Evolutionary conservation across 176 grass and related monocot species (phyloP).

Genomic region (Paspalum vaginatum): DNA sequence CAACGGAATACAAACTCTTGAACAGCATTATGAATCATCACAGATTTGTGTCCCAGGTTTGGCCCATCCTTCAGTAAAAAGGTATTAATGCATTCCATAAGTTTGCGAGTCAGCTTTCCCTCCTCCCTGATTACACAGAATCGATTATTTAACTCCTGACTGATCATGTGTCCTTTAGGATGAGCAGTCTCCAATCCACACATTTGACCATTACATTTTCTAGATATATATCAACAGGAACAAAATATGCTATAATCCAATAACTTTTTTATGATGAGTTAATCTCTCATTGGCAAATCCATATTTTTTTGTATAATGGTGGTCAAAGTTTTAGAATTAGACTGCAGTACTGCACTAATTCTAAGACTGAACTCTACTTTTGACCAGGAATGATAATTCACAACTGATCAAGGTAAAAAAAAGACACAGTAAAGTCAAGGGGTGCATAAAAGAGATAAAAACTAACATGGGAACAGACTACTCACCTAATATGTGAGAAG

Average conservation of each 20-base stretch:
- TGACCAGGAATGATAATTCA: background rate
- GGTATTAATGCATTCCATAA: slow-evolving; percentile 90
- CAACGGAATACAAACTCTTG: slow-evolving; percentile 69
- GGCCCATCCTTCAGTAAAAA: slow-evolving; percentile 85
- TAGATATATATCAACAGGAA: background rate
- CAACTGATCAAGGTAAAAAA: slow-evolving; percentile 22
- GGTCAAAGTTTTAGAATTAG: background rate
- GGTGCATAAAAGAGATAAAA: slow-evolving; percentile 17
- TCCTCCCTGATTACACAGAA: slow-evolving; percentile 70
- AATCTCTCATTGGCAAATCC: background rate
- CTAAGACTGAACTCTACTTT: slow-evolving; percentile 4
- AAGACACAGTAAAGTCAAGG: slow-evolving; percentile 11
- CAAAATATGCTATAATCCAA: background rate
- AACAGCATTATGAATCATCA: slow-evolving; percentile 75
- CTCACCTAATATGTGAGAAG: slow-evolving; percentile 60
- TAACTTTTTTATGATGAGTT: background rate
- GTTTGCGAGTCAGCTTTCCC: slow-evolving; percentile 78
- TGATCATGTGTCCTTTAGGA: background rate
- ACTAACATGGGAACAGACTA: background rate
- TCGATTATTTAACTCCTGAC: background rate
- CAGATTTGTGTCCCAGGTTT: slow-evolving; percentile 77
- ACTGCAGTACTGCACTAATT: background rate
- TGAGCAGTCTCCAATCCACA: background rate
- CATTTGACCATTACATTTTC: background rate
- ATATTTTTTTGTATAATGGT: background rate